These are phyloP conservation scores for Talaromyces verruculosus DNA, from an alignment of 2,329 filamentous ascomycete species.

Conservation along the genomic window DNA sequence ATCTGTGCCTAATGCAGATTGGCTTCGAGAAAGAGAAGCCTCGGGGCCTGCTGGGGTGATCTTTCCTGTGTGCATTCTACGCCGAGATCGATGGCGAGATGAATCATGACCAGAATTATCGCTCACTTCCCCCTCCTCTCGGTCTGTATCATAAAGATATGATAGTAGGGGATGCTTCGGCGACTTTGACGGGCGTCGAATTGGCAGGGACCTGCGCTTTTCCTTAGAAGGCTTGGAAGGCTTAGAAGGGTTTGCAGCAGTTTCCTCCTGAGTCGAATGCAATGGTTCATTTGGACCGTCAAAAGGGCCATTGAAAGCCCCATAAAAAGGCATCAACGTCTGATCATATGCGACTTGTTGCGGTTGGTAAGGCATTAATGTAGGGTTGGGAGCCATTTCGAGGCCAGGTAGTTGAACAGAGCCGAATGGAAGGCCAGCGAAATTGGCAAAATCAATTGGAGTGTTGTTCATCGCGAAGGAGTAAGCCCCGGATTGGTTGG, in stretches of 20 bases:
- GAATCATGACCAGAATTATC: constrained; percentile 61
- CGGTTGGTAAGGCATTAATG: constrained; percentile 34
- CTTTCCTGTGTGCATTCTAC: not conserved
- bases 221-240: not conserved
- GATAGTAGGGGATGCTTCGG: constrained; percentile 19
- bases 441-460: not conserved
- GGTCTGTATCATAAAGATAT: constrained; percentile 43
- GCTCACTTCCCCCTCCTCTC: constrained; percentile 75
- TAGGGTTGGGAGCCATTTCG: constrained; percentile 27
- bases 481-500: constrained; percentile 24
- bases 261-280: constrained; percentile 19
- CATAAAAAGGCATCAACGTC: constrained; percentile 35
- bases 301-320: constrained; percentile 29
- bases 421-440: constrained; percentile 13
- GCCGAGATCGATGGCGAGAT: not conserved
- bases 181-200: constrained; percentile 19
- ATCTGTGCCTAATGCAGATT: not conserved
- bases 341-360: constrained; percentile 37
- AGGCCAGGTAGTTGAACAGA: constrained; percentile 33
- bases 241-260: not conserved
- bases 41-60: not conserved
- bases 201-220: constrained; percentile 22
- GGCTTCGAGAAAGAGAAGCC: not conserved
- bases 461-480: constrained; percentile 25
- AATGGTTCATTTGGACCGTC: constrained; percentile 27